Evolutionary conservation across 2,329 filamentous ascomycete species (phyloP).

Genomic region (Dryadomyces quercivorus): DNA sequence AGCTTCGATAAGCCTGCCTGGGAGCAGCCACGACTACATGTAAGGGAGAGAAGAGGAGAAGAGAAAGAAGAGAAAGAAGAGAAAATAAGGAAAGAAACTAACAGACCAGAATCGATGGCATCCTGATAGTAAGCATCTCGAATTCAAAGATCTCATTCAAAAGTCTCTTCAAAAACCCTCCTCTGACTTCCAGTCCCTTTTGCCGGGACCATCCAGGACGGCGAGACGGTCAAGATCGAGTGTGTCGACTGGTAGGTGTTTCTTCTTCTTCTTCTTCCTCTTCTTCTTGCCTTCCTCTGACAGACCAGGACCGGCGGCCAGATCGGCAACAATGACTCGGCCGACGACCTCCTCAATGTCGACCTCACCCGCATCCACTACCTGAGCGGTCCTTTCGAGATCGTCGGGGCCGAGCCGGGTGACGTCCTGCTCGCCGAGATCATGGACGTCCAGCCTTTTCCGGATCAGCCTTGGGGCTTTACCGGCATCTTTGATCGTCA

Average conservation of each 20-base stretch:
- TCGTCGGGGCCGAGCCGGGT: slow-evolving; percentile 73
- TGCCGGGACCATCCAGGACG: slow-evolving; percentile 60
- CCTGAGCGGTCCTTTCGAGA: slow-evolving; percentile 77
- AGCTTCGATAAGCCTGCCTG: slow-evolving; percentile 59
- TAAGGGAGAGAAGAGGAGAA: slow-evolving; percentile 25
- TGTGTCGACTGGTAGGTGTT: slow-evolving; percentile 62
- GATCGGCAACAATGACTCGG: slow-evolving; percentile 77
- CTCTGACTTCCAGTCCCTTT: slow-evolving; percentile 49
- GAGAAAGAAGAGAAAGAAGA: not conserved
- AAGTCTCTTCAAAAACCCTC: no score
- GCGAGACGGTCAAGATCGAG: slow-evolving; percentile 87
- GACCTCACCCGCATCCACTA: slow-evolving; percentile 81
- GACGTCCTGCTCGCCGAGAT: slow-evolving; percentile 82
- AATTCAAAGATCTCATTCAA: no score
- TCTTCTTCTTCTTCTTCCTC: not conserved
- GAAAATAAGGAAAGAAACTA: not conserved
- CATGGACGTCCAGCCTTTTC: slow-evolving; percentile 81
- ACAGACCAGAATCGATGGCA: slow-evolving; percentile 72
- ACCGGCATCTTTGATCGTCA: slow-evolving; percentile 68
- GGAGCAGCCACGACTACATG: slow-evolving; percentile 59
- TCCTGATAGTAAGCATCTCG: slow-evolving; percentile 55
- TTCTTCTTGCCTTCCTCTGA: slow-evolving; percentile 16
- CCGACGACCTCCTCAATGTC: slow-evolving; percentile 77
- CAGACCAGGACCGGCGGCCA: slow-evolving; percentile 54
- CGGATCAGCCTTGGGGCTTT: slow-evolving; percentile 82